These are phyloP conservation scores for Talaromyces sp. DNA, from an alignment of 2,329 filamentous ascomycete genomes.

Conservation along the genomic window DNA sequence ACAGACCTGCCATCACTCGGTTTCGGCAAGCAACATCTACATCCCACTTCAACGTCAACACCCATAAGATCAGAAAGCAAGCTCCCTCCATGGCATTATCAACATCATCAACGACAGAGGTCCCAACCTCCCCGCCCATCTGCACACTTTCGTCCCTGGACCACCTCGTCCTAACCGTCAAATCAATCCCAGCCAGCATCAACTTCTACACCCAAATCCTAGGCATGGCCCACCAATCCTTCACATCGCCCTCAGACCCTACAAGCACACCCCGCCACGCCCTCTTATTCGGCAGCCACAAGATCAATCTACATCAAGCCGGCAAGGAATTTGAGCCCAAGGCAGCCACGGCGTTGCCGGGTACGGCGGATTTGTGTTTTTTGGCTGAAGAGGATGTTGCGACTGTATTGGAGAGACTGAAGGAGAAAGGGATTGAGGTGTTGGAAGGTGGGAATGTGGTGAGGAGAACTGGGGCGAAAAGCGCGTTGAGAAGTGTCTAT, in stretches of 20 bases:
- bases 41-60: neutral
- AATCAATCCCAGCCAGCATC: slow-evolving; percentile 50
- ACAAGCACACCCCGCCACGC: slow-evolving; percentile 47
- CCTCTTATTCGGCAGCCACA: slow-evolving; percentile 58
- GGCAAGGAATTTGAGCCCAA: slow-evolving; percentile 63
- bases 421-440: slow-evolving; percentile 49
- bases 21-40: neutral
- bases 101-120: slow-evolving; percentile 1
- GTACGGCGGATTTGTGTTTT: slow-evolving; percentile 62
- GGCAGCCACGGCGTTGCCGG: slow-evolving; percentile 53
- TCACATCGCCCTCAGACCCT: slow-evolving; percentile 45
- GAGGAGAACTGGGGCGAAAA: slow-evolving; percentile 56
- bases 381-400: slow-evolving; percentile 54
- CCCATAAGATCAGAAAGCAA: neutral
- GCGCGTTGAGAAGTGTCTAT: slow-evolving; percentile 58
- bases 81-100: neutral
- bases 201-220: slow-evolving; percentile 57
- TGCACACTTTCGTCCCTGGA: slow-evolving; percentile 48
- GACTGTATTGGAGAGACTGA: slow-evolving; percentile 39
- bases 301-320: slow-evolving; percentile 61
- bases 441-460: slow-evolving; percentile 51
- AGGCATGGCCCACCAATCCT: slow-evolving; percentile 58
- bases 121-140: slow-evolving; percentile 10
- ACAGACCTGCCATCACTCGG: neutral
- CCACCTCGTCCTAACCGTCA: slow-evolving; percentile 61